Evolutionary conservation across 1,139 yeast genomes (phyloP), one percentile per base, ranked within the genome.

Genomic region (Hanseniaspora sp.): DNA sequence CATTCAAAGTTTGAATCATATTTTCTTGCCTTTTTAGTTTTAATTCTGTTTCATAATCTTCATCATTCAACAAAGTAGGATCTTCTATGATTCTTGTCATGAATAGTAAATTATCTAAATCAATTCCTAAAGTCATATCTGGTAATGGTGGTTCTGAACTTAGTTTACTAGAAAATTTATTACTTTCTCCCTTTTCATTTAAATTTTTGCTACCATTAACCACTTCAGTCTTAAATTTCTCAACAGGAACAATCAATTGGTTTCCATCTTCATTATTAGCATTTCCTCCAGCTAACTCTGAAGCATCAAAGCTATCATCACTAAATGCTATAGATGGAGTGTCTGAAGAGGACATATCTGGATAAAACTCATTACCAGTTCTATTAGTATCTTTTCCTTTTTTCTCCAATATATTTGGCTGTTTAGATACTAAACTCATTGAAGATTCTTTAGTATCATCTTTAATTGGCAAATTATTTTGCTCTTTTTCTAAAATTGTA

Each of bases 61-160:
- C 52, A 31, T 45, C 48, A 40, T 47, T 49, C 23, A 54, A 28
- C 5, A 51, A 13, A 51, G 59, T 48, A 46, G 61, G 54, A 59
- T 62, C 67, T 37, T 62, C 65, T 33, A 57, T 57, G 34, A 46
- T 38, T 13, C 35, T 49, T 3, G 41, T 39, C 54, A 45, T 54
- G 23, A 46, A 44, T 43, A 49, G 29, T 13, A 54, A 15, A 17
- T 45, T 39, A 11, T 52, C 53, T 37, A 54, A 44, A 30, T 43
- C 47, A 37, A 51, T 51, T 23, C 41, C 41, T 41, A 51, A 34
- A 12, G 47, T 51, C 53, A 54, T 44, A 17, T 39, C 44, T 2
- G 54, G 54, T 31, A 43, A 34, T 3, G 39, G 42, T n/a, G 15
- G n/a, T 13, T 34, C 23, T 18, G 23, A 39, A 15, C 13, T 7